Evolutionary conservation across 192 early-diverging fungal genomes (phyloP).

Genomic region (Podila horticola): DNA sequence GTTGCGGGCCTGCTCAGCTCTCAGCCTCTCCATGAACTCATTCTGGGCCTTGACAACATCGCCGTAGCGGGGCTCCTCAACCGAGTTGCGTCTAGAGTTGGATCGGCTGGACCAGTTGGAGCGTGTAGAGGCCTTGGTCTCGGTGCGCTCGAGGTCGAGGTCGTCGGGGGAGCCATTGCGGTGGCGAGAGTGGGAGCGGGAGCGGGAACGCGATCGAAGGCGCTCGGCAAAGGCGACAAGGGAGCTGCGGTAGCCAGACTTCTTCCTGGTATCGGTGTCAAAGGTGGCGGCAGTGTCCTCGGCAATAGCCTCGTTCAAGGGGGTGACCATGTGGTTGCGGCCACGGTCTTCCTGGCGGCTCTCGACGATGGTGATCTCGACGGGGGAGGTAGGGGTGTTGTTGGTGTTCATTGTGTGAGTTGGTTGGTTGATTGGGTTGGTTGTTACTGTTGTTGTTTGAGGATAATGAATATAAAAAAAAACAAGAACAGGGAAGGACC

Average conservation of each 20-base stretch:
- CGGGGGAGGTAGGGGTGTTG: not conserved
- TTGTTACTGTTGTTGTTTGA: not conserved
- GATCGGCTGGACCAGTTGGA: constrained; percentile 11
- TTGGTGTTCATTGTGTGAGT: not conserved
- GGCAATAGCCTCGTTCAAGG: constrained; percentile 2
- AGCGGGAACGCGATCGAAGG: constrained; percentile 3
- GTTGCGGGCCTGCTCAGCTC: constrained; percentile 29
- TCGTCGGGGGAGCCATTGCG: constrained; percentile 5
- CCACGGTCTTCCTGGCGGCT: constrained; percentile 1
- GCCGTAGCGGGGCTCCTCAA: not conserved
- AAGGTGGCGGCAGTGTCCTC: not conserved
- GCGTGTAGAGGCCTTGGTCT: constrained; percentile 6
- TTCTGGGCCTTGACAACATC: constrained; percentile 37
- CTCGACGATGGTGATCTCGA: constrained; percentile 6
- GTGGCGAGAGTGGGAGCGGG: constrained; percentile 11
- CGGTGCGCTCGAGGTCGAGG: constrained; percentile 2
- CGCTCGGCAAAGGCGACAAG: constrained; percentile 7
- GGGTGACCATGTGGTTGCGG: not conserved
- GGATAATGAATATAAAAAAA: not conserved
- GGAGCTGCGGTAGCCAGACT: not conserved
- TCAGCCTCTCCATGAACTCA: constrained; percentile 37
- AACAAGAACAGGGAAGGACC: not conserved
- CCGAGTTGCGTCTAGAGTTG: constrained; percentile 5
- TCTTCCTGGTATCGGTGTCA: not conserved
- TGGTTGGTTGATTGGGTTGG: not conserved